Percentiles rank a stretch among this genome's conserved stretches.
These are phyloP conservation scores for Penicillium psychrofluorescens DNA, from an alignment of 495 filamentous ascomycete species.

Conservation along the genomic window DNA sequence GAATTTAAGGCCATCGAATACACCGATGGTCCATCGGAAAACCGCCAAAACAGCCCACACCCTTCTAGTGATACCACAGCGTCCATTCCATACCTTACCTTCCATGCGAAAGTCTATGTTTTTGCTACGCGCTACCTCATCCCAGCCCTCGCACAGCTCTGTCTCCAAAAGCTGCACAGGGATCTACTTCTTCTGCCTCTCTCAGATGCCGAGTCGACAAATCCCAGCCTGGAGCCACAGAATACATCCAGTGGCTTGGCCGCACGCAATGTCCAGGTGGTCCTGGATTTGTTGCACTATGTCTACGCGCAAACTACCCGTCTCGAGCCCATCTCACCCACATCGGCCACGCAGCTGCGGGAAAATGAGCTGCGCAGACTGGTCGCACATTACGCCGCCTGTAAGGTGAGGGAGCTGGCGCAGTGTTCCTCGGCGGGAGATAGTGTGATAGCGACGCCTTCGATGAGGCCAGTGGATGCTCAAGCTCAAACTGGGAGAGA, in stretches of 20 bases:
- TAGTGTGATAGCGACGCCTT: slow-evolving; percentile 17
- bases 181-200: slow-evolving; percentile 28
- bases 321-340: slow-evolving; percentile 35
- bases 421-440: slow-evolving; percentile 28
- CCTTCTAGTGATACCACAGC: slow-evolving; percentile 3
- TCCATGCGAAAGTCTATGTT: slow-evolving; percentile 43
- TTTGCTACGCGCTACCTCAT: slow-evolving; percentile 40
- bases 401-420: slow-evolving; percentile 36
- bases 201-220: slow-evolving; percentile 6
- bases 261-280: slow-evolving; percentile 23
- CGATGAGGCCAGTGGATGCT: slow-evolving; percentile 10
- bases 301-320: slow-evolving; percentile 36
- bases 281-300: slow-evolving; percentile 36
- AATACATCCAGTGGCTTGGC: slow-evolving; percentile 10
- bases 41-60: slow-evolving; percentile 4
- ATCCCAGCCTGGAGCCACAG: slow-evolving; percentile 7
- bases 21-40: slow-evolving; percentile 15
- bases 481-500: slow-evolving; percentile 9
- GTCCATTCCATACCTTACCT: slow-evolving; percentile 31
- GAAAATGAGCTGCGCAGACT: slow-evolving; percentile 39
- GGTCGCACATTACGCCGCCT: slow-evolving; percentile 38
- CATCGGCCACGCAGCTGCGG: slow-evolving; percentile 37
- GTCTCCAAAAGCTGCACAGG: slow-evolving; percentile 34
- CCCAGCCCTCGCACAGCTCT: slow-evolving; percentile 36
- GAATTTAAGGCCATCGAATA: slow-evolving; percentile 33